Evolutionary conservation across 306 rosid genomes (phyloP), one percentile per base, ranked within the genome.

Genomic region (Vicia faba): DNA sequence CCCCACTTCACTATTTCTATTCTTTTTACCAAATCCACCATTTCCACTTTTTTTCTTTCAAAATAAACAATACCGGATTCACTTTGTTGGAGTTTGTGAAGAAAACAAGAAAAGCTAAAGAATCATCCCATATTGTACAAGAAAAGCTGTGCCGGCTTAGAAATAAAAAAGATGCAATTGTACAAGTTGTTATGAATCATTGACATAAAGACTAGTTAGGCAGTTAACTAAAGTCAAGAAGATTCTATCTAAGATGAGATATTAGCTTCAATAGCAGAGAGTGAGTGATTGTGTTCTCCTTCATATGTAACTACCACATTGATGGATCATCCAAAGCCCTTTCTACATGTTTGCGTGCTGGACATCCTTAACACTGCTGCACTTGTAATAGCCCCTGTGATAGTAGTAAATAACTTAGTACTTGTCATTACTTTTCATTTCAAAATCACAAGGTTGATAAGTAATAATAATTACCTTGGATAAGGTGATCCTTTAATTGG

Each of bases 401-500:
- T 33, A 12, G 12, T 61, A 28, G 14, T 5, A 56, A 26, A 20
- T 20, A 20, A 20, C 23, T 20, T 20, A 20, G 23, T 20, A 20
- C 23, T 20, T 20, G 23, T 20, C 2, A 2, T 20, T 20, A 20
- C 23, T 20, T 1, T 20, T 20, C 15, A 13, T 12, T 43, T 39
- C 23, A 43, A 4, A 43, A 43, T 43, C 13, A 44, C 7, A 44
- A 44, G 19, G 19, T 44, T 44, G 19, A 18, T 11, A 13, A 13
- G 0, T 43, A 12, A 13, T 13, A 44, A n/a, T 15, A 46, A 49
- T 11, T 84, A 88, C 97, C 97, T 91, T 23, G 97, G 97, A 77
- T 91, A 88, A 51, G 96, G 97, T 40, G 97, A 91, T 4, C 97
- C 97, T 80, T 91, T 91, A 19, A 91, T 91, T 13, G 97, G 93